Evolutionary conservation across 2,329 filamentous ascomycete species (phyloP).

Genomic region (Fusarium phyllophilum): DNA sequence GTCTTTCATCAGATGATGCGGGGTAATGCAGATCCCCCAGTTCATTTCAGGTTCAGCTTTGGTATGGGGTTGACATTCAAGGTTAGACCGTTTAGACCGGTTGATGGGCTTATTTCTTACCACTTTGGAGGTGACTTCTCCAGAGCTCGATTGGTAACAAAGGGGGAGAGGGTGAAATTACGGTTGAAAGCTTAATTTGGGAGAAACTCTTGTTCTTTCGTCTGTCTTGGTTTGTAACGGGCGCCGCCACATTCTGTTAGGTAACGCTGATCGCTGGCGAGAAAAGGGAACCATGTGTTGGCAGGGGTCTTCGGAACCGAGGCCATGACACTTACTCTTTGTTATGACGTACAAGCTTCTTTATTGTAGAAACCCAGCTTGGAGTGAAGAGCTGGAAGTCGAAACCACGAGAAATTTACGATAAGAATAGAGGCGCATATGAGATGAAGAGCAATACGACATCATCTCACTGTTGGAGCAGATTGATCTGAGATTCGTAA

Average conservation of each 20-base stretch:
- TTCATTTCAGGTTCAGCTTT: constrained; percentile 3
- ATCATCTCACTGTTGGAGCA: not conserved
- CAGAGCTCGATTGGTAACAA: not conserved
- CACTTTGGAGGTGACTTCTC: not conserved
- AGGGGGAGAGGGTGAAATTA: not conserved
- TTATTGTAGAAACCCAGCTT: no score
- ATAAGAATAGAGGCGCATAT: rapidly evolving
- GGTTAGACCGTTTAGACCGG: not conserved
- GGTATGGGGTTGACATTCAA: constrained; percentile 20
- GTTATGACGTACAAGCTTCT: not conserved
- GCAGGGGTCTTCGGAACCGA: constrained; percentile 38
- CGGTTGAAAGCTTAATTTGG: not conserved
- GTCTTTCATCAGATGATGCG: constrained; percentile 16
- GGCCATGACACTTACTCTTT: not conserved
- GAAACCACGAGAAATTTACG: no score
- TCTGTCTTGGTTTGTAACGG: not conserved
- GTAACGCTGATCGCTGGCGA: not conserved
- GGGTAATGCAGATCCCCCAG: constrained; percentile 33
- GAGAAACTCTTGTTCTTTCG: not conserved
- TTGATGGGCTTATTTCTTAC: not conserved
- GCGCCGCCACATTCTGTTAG: constrained; percentile 12
- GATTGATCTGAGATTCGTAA: not conserved
- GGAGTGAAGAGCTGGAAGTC: not conserved
- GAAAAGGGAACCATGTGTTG: not conserved
- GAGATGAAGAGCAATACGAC: not conserved